These are phyloP conservation scores for Guadua angustifolia DNA, from an alignment of 176 grass and related monocot species.

Conservation along the genomic window DNA sequence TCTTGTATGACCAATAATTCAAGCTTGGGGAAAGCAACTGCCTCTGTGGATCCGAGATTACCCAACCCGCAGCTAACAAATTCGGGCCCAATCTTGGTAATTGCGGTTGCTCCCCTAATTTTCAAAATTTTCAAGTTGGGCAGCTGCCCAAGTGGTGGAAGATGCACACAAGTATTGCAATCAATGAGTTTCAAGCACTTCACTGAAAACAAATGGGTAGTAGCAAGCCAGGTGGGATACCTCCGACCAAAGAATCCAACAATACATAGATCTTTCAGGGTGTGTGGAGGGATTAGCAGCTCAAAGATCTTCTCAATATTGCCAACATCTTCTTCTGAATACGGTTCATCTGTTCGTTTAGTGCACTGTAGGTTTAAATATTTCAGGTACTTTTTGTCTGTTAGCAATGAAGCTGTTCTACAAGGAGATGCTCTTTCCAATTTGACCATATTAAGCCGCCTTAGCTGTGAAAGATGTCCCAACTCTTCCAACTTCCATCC, in stretches of 20 bases:
- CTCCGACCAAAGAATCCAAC: too few species aligned
- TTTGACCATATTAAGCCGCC: neutral
- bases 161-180: neutral
- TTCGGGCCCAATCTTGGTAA: constrained; percentile 16
- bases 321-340: neutral
- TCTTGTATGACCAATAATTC: neutral
- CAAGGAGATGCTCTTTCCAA: neutral
- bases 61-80: constrained; percentile 25
- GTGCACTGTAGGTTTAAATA: neutral
- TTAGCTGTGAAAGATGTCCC: neutral
- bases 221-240: constrained; percentile 16
- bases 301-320: constrained; percentile 41
- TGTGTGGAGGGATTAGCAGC: neutral
- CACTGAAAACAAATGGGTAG: neutral
- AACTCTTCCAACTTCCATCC: constrained; percentile 30
- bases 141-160: constrained; percentile 40
- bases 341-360: neutral
- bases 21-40: constrained; percentile 37
- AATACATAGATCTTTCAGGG: too few species aligned
- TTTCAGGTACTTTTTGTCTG: constrained; percentile 6
- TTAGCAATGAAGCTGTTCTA: neutral
- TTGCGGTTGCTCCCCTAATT: neutral
- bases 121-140: constrained; percentile 35
- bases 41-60: too few species aligned
- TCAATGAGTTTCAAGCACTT: neutral